Evolutionary conservation across 2,329 filamentous ascomycete genomes (phyloP).

Genomic region (Aureobasidium sp.): DNA sequence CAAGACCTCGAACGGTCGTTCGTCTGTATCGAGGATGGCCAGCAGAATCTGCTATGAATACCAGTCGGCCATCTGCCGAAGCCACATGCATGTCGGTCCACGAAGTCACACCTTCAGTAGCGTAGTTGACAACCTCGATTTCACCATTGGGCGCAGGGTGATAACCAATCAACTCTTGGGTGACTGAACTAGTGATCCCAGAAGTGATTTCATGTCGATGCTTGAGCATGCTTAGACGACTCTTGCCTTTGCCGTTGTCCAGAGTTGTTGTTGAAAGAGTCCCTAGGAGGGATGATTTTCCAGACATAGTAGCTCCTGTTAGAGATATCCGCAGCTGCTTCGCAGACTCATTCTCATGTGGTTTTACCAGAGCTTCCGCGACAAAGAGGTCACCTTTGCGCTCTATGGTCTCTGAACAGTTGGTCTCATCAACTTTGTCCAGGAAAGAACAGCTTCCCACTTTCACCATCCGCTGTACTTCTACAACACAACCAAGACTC

Average conservation of each 20-base stretch:
- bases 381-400: constrained; percentile 62
- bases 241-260: constrained; percentile 89
- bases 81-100: constrained; percentile 91
- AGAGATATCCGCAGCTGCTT: constrained; percentile 81
- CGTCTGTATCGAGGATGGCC: constrained; percentile 84
- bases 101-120: constrained; percentile 75
- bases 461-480: constrained; percentile 71
- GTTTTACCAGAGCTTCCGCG: constrained; percentile 81
- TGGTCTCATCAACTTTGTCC: constrained; percentile 33
- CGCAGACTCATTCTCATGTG: constrained; percentile 45
- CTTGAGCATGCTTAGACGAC: constrained; percentile 77
- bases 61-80: constrained; percentile 65
- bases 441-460: constrained; percentile 80
- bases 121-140: constrained; percentile 67
- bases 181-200: constrained; percentile 87
- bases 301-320: constrained; percentile 81
- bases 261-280: constrained; percentile 80
- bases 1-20: constrained; percentile 79
- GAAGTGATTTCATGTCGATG: constrained; percentile 90
- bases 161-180: constrained; percentile 90
- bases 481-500: constrained; percentile 78
- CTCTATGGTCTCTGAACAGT: constrained; percentile 20
- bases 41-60: constrained; percentile 86
- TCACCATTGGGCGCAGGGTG: constrained; percentile 27
- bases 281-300: constrained; percentile 85